Evolutionary conservation across 2,329 filamentous ascomycete genomes (phyloP), one percentile per base, ranked within the genome.

Genomic region (Xylaria sp.): DNA sequence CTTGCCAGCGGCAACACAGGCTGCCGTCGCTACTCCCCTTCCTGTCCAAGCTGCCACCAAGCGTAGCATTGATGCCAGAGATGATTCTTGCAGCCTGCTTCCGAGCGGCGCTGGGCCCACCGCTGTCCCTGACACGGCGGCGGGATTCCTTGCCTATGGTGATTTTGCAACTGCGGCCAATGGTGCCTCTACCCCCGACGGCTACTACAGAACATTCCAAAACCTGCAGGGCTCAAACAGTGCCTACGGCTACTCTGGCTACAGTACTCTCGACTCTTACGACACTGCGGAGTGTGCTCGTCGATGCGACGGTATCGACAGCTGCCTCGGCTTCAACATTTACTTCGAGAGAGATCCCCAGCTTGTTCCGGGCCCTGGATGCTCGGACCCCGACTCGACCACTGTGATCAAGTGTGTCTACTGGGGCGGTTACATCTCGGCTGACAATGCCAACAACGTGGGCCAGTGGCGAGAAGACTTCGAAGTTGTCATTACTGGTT

Each of bases 401-500:
- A 77, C 75, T 6, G 71, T 66, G 5, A 78, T 78, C 63, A 78
- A 77, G 72, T 77, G 76, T 44, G 72, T 76, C 15, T 76, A 76
- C 70, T 78, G 76, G 76, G 76, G 75, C 23, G 75, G 73, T 4
- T 71, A 72, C 50, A 70, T 78, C 10, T 63, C 67, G 1, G 63
- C 62, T n/a, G 70, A 63, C 12, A 77, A 75, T 44, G 72, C 75
- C 50, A 72, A 70, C 37, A 75, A 77, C 63, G 15, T 15, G 2
- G 77, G 77, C 3, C 64, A 73, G 23, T 73, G 54, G 41, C 59
- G 70, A n/a, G 64, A 56, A 13, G 41, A 74, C 15, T 78, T 78
- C 70, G 71, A 78, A 10, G 79, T 83, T 46, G 78, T 81, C 41
- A 81, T 84, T 54, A 78, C 81, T 25, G 82, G 79, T n/a, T 82